Evolutionary conservation across 768 basidiomycete genomes (phyloP).

Genomic region (Boletales sp.): DNA sequence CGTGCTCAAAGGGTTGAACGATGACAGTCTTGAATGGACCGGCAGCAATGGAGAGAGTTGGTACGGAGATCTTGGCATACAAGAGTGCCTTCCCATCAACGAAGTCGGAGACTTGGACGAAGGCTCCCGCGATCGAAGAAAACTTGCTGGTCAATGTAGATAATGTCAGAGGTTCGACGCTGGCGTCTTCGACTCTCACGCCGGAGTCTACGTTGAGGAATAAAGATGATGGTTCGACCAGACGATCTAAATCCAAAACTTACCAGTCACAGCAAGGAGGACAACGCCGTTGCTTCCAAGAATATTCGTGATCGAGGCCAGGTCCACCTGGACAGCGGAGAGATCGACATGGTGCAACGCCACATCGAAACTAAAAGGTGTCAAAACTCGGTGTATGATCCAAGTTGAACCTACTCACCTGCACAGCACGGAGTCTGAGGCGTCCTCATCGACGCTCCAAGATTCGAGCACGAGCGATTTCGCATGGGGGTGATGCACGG

Average conservation of each 20-base stretch:
- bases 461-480: conserved; percentile 19
- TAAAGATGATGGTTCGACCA: background rate
- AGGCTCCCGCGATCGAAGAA: conserved; percentile 8
- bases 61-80: conserved; percentile 11
- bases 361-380: conserved; percentile 12
- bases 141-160: conserved; percentile 8
- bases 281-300: conserved; percentile 20
- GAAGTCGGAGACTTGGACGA: conserved; percentile 10
- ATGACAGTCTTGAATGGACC: conserved; percentile 25
- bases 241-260: background rate
- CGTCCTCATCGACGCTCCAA: conserved; percentile 12
- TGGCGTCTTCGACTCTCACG: conserved; percentile 10
- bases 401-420: conserved; percentile 7
- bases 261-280: conserved; percentile 23
- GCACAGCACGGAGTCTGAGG: background rate
- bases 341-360: conserved; percentile 21
- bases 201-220: conserved; percentile 11
- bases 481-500: conserved; percentile 9
- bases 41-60: conserved; percentile 12
- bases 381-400: too few relatives aligned
- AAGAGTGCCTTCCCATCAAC: conserved; percentile 11
- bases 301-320: conserved; percentile 22
- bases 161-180: conserved; percentile 14
- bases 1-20: conserved; percentile 24
- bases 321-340: conserved; percentile 16